Conservation (phyloP, 208 protist genomes). For the Wallacemonas sp. region DNA sequence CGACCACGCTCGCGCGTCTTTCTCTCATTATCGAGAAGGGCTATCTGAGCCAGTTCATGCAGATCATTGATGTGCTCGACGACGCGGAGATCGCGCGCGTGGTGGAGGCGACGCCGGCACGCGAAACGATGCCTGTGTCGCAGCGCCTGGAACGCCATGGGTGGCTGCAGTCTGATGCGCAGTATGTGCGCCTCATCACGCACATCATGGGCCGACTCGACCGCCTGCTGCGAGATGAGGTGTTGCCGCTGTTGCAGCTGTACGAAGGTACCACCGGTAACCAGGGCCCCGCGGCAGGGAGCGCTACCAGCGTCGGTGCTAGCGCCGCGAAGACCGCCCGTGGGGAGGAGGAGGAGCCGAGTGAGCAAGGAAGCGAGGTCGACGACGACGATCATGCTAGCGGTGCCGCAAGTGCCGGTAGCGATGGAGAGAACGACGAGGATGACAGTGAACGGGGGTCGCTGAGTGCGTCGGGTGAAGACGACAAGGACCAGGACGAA, state of each 20-base stretch:
- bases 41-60: constrained; percentile 8
- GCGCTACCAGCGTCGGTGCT: neutral
- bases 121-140: constrained; percentile 16
- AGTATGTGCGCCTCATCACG: constrained; percentile 27
- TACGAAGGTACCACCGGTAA: neutral
- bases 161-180: constrained; percentile 40
- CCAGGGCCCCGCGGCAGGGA: neutral
- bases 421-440: constrained; percentile 3
- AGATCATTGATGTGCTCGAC: constrained; percentile 54
- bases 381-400: neutral
- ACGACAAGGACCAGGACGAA: too few relatives aligned
- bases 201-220: constrained; percentile 35
- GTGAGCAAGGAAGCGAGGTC: neutral
- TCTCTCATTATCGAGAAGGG: constrained; percentile 31
- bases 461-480: too few relatives aligned
- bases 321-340: too few relatives aligned
- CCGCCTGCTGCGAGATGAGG: constrained; percentile 34
- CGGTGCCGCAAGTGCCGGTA: neutral
- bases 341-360: neutral
- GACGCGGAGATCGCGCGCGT: constrained; percentile 32
- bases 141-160: constrained; percentile 26
- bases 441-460: too few relatives aligned
- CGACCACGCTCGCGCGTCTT: constrained; percentile 34
- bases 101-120: constrained; percentile 8
- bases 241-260: constrained; percentile 41